Conservation (phyloP, 2,329 filamentous ascomycete genomes). For the Tothia fuscella region DNA sequence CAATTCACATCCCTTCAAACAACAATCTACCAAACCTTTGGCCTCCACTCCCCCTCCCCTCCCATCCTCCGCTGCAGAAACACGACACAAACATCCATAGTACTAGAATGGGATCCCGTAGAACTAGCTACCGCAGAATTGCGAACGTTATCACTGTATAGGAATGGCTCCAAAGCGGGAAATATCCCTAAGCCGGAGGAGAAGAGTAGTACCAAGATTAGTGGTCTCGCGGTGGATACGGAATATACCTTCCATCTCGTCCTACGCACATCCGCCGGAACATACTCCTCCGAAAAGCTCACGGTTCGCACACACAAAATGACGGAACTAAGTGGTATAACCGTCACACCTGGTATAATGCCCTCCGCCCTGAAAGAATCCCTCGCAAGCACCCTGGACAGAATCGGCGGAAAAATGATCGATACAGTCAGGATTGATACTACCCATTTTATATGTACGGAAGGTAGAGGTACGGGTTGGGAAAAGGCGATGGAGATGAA, state of each 20-base stretch:
- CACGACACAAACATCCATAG: slow-evolving; percentile 95
- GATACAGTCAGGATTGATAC: slow-evolving; percentile 91
- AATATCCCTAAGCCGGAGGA: slow-evolving; percentile 79
- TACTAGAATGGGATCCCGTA: slow-evolving; percentile 96
- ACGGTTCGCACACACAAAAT: slow-evolving; percentile 92
- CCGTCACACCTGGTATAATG: slow-evolving; percentile 81
- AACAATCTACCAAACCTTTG: slow-evolving; percentile 77
- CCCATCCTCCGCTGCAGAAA: slow-evolving; percentile 86
- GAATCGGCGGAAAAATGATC: slow-evolving; percentile 85
- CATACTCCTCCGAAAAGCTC: slow-evolving; percentile 71
- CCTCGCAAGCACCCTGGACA: slow-evolving; percentile 62
- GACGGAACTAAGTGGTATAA: slow-evolving; percentile 93
- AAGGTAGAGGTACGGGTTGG: slow-evolving; percentile 80
- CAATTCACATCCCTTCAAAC: slow-evolving; percentile 79
- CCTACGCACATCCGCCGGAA: slow-evolving; percentile 80
- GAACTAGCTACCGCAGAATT: slow-evolving; percentile 85
- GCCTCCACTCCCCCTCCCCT: slow-evolving; percentile 60
- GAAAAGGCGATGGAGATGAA: slow-evolving; percentile 97
- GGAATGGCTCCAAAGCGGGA: slow-evolving; percentile 93
- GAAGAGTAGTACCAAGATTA: slow-evolving; percentile 94
- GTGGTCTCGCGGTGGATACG: slow-evolving; percentile 86
- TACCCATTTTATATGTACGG: slow-evolving; percentile 94
- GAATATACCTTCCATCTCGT: slow-evolving; percentile 94
- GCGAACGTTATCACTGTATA: slow-evolving; percentile 78
- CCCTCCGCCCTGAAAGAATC: slow-evolving; percentile 60